These are phyloP conservation scores for Tylopilus subfusipes DNA, from an alignment of 768 basidiomycete species.

Conservation along the genomic window DNA sequence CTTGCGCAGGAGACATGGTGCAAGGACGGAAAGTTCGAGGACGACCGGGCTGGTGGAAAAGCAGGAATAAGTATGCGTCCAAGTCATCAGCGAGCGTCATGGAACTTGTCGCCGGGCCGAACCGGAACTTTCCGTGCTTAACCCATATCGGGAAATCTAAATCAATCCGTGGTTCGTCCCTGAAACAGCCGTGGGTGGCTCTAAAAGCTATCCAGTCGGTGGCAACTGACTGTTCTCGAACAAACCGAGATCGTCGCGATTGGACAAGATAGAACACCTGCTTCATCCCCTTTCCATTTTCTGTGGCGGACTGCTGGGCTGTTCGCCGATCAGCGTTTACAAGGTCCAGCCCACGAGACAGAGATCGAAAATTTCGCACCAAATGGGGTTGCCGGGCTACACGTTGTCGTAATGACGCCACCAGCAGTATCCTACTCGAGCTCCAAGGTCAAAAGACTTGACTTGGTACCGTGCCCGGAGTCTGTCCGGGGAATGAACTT, in stretches of 20 bases:
- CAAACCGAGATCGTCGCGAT: slow-evolving; percentile 21
- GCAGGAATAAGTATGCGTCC: slow-evolving; percentile 28
- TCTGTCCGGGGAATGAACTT: slow-evolving; percentile 8
- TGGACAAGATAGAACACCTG: slow-evolving; percentile 20
- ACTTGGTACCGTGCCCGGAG: slow-evolving; percentile 1
- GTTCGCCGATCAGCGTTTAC: slow-evolving; percentile 23
- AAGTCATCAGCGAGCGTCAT: slow-evolving; percentile 11
- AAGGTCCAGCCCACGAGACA: background rate
- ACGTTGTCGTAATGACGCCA: slow-evolving; percentile 3
- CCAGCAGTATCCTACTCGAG: background rate
- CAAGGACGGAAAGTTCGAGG: slow-evolving; percentile 9
- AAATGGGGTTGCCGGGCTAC: background rate
- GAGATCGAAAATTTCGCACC: slow-evolving; percentile 1
- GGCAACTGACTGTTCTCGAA: slow-evolving; percentile 18
- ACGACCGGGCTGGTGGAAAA: slow-evolving; percentile 1
- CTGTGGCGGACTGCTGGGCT: slow-evolving; percentile 5
- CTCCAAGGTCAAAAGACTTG: background rate
- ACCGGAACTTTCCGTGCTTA: slow-evolving; percentile 23
- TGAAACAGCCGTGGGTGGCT: slow-evolving; percentile 22
- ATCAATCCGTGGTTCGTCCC: background rate
- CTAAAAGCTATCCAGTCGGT: slow-evolving; percentile 3
- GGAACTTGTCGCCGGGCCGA: slow-evolving; percentile 23
- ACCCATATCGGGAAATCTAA: background rate
- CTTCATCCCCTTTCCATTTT: slow-evolving; percentile 7
- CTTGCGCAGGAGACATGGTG: slow-evolving; percentile 32